phyloP scores from a whole-genome alignment of 257 asterid genomes.

The Nicotiana paniculata region DNA sequence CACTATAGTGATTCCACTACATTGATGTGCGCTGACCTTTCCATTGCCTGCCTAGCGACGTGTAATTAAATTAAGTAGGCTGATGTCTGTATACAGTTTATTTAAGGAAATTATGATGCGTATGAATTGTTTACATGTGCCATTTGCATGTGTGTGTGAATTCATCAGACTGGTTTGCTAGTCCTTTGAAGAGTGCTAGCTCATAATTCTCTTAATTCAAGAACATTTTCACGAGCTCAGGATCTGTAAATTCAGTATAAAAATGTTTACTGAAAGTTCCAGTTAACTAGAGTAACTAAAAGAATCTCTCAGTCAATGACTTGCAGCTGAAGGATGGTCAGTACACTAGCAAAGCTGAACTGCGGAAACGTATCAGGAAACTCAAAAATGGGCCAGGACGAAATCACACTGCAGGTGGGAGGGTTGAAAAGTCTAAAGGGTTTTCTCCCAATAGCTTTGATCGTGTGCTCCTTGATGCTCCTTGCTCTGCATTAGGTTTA shows the following conservation, averaged over 20 bases:
- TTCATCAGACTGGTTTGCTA: not conserved
- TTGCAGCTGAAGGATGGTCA: slow-evolving; percentile 34
- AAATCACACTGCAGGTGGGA: slow-evolving; percentile 54
- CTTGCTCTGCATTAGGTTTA: slow-evolving; percentile 98
- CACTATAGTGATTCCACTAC: not conserved
- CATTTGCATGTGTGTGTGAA: too few relatives aligned
- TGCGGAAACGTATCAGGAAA: slow-evolving; percentile 42
- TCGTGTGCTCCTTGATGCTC: slow-evolving; percentile 98
- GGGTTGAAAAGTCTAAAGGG: slow-evolving; percentile 75
- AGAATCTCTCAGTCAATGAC: slow-evolving; percentile 21
- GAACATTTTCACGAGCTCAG: not conserved
- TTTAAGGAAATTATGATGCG: too few relatives aligned
- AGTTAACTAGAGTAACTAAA: slow-evolving; percentile 3
- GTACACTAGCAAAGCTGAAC: slow-evolving; percentile 50
- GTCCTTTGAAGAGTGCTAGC: not conserved
- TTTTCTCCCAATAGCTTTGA: slow-evolving; percentile 86
- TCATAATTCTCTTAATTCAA: not conserved
- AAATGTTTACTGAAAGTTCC: not conserved
- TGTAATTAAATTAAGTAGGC: too few relatives aligned
- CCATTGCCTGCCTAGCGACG: too few relatives aligned
- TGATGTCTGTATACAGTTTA: too few relatives aligned
- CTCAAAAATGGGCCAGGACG: slow-evolving; percentile 84
- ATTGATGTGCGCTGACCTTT: not conserved
- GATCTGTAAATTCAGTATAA: not conserved
- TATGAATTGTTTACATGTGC: too few relatives aligned